Conservation (phyloP, 139 green algal genomes). For the Coccomyxa sp. region DNA sequence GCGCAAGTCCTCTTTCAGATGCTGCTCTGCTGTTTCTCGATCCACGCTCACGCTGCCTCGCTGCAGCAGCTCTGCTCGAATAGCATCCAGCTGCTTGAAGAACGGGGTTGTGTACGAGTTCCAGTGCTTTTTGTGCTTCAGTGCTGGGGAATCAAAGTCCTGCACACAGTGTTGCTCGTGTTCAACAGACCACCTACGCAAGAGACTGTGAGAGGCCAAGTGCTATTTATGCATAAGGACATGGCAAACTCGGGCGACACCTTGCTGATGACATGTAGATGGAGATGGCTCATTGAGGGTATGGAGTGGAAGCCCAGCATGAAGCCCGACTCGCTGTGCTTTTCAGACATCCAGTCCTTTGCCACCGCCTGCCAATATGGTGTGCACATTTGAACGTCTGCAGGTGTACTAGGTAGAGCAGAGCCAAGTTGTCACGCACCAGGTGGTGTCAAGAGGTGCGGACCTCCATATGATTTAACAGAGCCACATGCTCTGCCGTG, state of each 20-base stretch:
- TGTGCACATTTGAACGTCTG: neutral
- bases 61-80: slow-evolving; percentile 25
- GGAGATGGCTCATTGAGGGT: slow-evolving; percentile 79
- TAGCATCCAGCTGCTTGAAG: slow-evolving; percentile 52
- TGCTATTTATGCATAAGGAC: neutral
- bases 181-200: neutral
- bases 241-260: neutral
- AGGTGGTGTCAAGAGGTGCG: neutral
- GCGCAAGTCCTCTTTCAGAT: slow-evolving; percentile 49
- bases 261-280: slow-evolving; percentile 80
- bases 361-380: neutral
- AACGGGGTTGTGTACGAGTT: slow-evolving; percentile 79
- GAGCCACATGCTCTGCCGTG: slow-evolving; percentile 3
- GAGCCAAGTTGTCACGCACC: neutral
- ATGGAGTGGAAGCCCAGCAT: slow-evolving; percentile 71
- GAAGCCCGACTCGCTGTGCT: neutral
- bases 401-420: neutral
- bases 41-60: slow-evolving; percentile 33
- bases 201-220: neutral
- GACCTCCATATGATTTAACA: slow-evolving; percentile 16
- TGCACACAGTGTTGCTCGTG: neutral
- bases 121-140: slow-evolving; percentile 87
- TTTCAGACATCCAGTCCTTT: neutral
- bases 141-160: slow-evolving; percentile 42
- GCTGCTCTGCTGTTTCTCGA: slow-evolving; percentile 17